Percentiles rank a stretch among this genome's conserved stretches.
phyloP scores from a whole-genome alignment of 345 rosid species.

The Excoecaria cochinchinensis region DNA sequence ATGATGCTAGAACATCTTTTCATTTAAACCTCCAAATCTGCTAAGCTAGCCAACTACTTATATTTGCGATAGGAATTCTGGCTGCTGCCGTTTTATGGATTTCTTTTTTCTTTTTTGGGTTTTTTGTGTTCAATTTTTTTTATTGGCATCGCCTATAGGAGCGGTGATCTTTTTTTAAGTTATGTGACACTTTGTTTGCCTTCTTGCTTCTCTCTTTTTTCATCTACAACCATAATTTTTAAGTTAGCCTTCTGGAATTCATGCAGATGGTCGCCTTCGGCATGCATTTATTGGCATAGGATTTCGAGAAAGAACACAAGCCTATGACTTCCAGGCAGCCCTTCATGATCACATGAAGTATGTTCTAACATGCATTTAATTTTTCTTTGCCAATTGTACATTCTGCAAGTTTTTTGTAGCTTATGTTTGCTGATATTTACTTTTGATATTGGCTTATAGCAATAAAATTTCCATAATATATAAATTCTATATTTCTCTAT shows the following conservation, averaged over 20 bases:
- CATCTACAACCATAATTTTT: not conserved
- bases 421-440: not conserved
- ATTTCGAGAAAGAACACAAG: conserved; percentile 96
- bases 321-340: conserved; percentile 98
- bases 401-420: conserved; percentile 4
- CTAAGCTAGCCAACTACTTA: not conserved
- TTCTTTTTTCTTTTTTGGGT: no score
- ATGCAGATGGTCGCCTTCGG: conserved; percentile 82
- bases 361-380: conserved; percentile 4
- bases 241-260: conserved; percentile 17
- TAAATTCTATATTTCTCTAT: no score
- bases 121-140: not conserved
- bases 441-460: not conserved
- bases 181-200: not conserved
- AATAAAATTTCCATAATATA: not conserved
- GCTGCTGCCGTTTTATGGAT: not conserved
- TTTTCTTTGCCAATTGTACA: not conserved
- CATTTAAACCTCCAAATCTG: not conserved
- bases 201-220: not conserved
- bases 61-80: not conserved
- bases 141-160: not conserved
- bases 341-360: conserved; percentile 98
- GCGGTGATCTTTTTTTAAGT: not conserved
- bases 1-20: not conserved
- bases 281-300: conserved; percentile 98